Evolutionary conservation across 2,329 filamentous ascomycete genomes (phyloP).

Genomic region (Bipolaris victoriae): DNA sequence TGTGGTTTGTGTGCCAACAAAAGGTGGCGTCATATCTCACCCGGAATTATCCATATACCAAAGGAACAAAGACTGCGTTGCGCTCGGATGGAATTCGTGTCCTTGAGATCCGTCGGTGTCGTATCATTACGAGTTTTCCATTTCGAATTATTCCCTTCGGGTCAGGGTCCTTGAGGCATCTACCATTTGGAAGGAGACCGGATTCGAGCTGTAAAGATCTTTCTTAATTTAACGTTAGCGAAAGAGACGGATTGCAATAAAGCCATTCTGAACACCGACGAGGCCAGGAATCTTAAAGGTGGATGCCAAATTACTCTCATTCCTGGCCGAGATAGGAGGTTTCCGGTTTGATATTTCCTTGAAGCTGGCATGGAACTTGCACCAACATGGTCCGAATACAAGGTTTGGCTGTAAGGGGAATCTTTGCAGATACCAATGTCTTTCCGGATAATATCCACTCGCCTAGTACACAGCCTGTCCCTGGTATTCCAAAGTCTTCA

Average conservation of each 20-base stretch:
- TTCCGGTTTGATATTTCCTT: not conserved
- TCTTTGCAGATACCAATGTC: not conserved
- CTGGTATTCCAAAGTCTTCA: not conserved
- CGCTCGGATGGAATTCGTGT: not conserved
- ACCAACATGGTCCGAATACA: not conserved
- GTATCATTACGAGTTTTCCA: not conserved
- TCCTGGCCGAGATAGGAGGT: not conserved
- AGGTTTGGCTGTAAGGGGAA: too few species aligned
- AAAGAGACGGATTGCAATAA: not conserved
- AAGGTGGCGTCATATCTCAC: not conserved
- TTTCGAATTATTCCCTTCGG: not conserved
- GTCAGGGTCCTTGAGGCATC: not conserved
- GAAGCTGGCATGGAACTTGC: not conserved
- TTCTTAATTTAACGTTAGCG: not conserved
- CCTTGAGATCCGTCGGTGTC: not conserved
- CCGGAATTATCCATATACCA: not conserved
- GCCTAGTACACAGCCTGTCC: not conserved
- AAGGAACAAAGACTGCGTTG: too few species aligned
- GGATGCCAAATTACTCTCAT: not conserved
- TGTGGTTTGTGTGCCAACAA: not conserved
- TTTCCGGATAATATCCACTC: not conserved
- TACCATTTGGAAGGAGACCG: not conserved
- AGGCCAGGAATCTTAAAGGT: not conserved
- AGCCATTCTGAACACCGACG: not conserved
- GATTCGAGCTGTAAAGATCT: not conserved